These are phyloP conservation scores for Lojkania enalia DNA, from an alignment of 2,329 filamentous ascomycete genomes.

Conservation along the genomic window DNA sequence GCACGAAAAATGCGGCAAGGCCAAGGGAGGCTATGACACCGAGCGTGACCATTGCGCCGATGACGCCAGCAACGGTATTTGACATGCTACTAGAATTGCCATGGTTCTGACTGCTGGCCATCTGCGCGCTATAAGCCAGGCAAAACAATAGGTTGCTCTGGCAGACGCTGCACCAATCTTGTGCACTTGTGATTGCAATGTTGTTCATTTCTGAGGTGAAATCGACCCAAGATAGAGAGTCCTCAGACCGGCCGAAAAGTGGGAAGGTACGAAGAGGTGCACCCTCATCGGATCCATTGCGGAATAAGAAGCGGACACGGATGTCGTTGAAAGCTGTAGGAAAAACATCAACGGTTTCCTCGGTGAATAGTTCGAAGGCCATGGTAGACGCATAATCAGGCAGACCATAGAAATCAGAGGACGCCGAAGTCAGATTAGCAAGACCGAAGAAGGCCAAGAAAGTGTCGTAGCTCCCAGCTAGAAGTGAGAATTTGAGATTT, in stretches of 20 bases:
- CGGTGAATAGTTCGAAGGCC: constrained; percentile 57
- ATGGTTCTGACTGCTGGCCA: neutral
- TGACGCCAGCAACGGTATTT: constrained; percentile 54
- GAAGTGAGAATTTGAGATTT: constrained; percentile 37
- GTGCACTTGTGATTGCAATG: constrained; percentile 33
- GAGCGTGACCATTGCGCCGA: constrained; percentile 56
- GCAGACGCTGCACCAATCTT: constrained; percentile 57
- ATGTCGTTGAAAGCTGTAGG: constrained; percentile 50
- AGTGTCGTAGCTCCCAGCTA: constrained; percentile 56
- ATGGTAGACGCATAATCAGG: constrained; percentile 54
- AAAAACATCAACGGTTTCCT: constrained; percentile 9
- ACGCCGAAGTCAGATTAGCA: constrained; percentile 41
- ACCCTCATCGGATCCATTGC: constrained; percentile 56
- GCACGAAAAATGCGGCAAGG: constrained; percentile 1
- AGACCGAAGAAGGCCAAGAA: constrained; percentile 56
- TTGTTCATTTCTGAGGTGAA: constrained; percentile 39
- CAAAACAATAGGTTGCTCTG: constrained; percentile 53
- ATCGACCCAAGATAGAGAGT: constrained; percentile 51
- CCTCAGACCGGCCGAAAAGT: constrained; percentile 50
- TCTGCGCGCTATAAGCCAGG: constrained; percentile 34
- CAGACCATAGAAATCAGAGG: constrained; percentile 52
- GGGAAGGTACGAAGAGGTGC: constrained; percentile 47
- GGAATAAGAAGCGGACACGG: constrained; percentile 57
- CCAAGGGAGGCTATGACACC: constrained; percentile 33
- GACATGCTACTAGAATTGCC: constrained; percentile 35